Evolutionary conservation across 2,329 filamentous ascomycete genomes (phyloP), one percentile per base, ranked within the genome.

Genomic region (Arthrobotrys iridis): DNA sequence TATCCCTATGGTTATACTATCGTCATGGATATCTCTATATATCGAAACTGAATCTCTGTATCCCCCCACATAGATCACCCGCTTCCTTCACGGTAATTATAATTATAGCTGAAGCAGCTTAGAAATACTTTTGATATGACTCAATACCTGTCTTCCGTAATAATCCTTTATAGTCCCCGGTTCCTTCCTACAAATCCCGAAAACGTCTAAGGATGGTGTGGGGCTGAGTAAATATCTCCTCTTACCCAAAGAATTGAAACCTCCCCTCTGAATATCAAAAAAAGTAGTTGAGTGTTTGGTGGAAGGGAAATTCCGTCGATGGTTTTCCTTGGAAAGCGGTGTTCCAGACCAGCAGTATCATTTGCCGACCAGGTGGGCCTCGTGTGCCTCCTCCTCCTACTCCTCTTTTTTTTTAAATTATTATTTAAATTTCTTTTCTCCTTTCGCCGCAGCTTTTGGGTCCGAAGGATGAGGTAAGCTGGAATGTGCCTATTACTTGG

Each of bases 391-490:
- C n/a, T n/a, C n/a, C n/a, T 48, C 55, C 50, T 30, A 22, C 40
- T 26, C 45, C 10, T 22, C 8, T 22, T 43, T 18, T 13, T 4
- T 28, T 28, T 45, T n/a, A 18, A 18, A 26, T 10, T 33, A 33
- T 5, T 33, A 33, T 33, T 68, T 30, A 18, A n/a, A 13, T 3
- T 37, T 13, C n/a, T 30, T 37, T 37, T 50, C 30, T 43, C 55
- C 41, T 43, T 35, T 20, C 45, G 20, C 58, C 35, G 35, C 37
- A 55, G 58, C 35, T 33, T n/a, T 41, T 62, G 46, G 57, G 28
- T 58, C 45, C 58, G 33, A 35, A 33, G 66, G 57, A 62, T 71
- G 66, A 71, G 66, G 66, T 71, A 64, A 71, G 66, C 58, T 70
- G 33, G 45, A 58, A 70, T 70, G 30, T n/a, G 33, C 2, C 22